phyloP scores from a whole-genome alignment of 768 basidiomycete species.

The Candolleomyces eurysporus region DNA sequence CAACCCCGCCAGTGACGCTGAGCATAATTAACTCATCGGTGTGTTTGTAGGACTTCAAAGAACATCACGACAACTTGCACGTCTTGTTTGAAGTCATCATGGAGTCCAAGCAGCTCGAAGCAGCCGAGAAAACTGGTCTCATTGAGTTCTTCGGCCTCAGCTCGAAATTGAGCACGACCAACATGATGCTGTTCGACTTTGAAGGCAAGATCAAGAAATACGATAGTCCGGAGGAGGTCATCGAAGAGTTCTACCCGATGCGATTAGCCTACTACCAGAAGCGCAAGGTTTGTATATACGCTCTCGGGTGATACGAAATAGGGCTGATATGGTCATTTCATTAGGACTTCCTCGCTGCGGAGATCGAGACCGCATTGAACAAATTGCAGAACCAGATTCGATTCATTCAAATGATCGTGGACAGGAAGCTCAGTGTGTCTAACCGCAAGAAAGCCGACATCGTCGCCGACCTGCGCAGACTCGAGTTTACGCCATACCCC shows the following conservation, averaged over 20 bases:
- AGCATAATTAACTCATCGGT: neutral
- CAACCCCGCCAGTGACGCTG: neutral
- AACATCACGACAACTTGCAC: slow-evolving; percentile 90
- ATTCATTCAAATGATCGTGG: slow-evolving; percentile 95
- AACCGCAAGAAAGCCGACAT: slow-evolving; percentile 90
- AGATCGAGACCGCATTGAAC: slow-evolving; percentile 79
- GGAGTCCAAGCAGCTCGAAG: slow-evolving; percentile 74
- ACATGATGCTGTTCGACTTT: slow-evolving; percentile 99
- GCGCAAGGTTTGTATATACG: slow-evolving; percentile 68
- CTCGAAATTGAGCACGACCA: slow-evolving; percentile 80
- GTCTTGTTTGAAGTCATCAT: slow-evolving; percentile 88
- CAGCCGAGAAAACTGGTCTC: slow-evolving; percentile 88
- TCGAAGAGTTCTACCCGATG: slow-evolving; percentile 89
- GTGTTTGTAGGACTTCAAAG: slow-evolving; percentile 82
- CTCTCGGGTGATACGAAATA: neutral
- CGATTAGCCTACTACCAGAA: slow-evolving; percentile 92
- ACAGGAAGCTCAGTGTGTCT: slow-evolving; percentile 75
- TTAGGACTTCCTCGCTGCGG: slow-evolving; percentile 82
- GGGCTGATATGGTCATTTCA: slow-evolving; percentile 8
- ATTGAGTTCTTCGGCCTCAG: slow-evolving; percentile 90
- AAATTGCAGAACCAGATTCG: slow-evolving; percentile 92
- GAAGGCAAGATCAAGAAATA: slow-evolving; percentile 97
- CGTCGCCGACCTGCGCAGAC: slow-evolving; percentile 75
- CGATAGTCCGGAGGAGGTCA: slow-evolving; percentile 81
- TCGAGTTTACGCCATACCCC: slow-evolving; percentile 89